phyloP scores from a whole-genome alignment of 2,329 filamentous ascomycete genomes.

The Tolypocladium sp. region DNA sequence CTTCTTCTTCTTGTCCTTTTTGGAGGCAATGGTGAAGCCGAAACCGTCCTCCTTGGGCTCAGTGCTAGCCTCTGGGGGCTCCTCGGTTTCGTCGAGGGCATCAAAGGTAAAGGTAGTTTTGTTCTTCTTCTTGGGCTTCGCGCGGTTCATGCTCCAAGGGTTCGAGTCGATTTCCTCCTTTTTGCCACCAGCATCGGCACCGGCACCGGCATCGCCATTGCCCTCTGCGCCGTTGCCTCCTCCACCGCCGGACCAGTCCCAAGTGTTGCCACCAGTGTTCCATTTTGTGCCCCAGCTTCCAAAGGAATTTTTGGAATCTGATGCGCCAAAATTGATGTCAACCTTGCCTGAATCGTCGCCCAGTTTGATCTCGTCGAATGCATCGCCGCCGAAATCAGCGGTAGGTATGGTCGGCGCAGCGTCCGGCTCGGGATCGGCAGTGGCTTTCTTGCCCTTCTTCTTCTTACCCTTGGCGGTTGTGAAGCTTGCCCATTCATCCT shows the following conservation, averaged over 20 bases:
- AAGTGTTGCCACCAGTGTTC: slow-evolving; percentile 41
- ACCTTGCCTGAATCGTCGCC: slow-evolving; percentile 47
- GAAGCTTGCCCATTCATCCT: slow-evolving; percentile 22
- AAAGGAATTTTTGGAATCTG: slow-evolving; percentile 35
- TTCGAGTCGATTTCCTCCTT: slow-evolving; percentile 34
- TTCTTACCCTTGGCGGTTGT: slow-evolving; percentile 25
- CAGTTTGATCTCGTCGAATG: slow-evolving; percentile 60
- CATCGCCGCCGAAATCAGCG: slow-evolving; percentile 34
- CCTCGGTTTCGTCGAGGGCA: slow-evolving; percentile 29
- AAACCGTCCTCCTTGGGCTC: slow-evolving; percentile 20
- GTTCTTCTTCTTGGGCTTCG: slow-evolving; percentile 44
- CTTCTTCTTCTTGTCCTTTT: slow-evolving; percentile 35
- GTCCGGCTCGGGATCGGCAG: slow-evolving; percentile 15
- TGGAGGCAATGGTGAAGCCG: slow-evolving; percentile 20
- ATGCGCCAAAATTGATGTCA: slow-evolving; percentile 44
- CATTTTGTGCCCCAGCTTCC: slow-evolving; percentile 53
- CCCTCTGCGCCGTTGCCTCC: slow-evolving; percentile 11
- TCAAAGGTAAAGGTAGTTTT: slow-evolving; percentile 39
- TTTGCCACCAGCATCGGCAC: slow-evolving; percentile 24
- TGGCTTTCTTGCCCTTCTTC: slow-evolving; percentile 24
- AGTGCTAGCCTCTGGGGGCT: slow-evolving; percentile 23
- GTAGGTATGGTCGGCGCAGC: slow-evolving; percentile 16
- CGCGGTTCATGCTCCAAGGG: slow-evolving; percentile 37
- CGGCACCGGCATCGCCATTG: slow-evolving; percentile 19
- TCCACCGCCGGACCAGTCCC: slow-evolving; percentile 28